These are phyloP conservation scores for Gryganskiella cystojenkinii DNA, from an alignment of 192 early-diverging fungal species.

Conservation along the genomic window DNA sequence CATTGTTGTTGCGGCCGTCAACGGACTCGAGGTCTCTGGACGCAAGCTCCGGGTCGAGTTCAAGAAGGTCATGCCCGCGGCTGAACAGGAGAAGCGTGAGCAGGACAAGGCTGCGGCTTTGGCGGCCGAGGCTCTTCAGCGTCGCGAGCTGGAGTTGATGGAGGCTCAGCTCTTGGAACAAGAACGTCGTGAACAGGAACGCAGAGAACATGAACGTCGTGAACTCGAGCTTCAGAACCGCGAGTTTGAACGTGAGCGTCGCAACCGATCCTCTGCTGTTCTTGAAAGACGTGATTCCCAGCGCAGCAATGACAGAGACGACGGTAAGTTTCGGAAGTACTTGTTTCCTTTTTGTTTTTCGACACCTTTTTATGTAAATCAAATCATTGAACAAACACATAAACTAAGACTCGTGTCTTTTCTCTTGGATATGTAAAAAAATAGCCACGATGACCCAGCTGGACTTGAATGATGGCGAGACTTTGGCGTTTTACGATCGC, in stretches of 20 bases:
- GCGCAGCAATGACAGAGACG: constrained; percentile 31
- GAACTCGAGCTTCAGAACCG: constrained; percentile 36
- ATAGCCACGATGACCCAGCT: constrained; percentile 52
- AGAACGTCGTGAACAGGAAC: constrained; percentile 42
- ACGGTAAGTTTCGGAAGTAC: constrained; percentile 16
- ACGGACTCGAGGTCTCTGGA: constrained; percentile 77
- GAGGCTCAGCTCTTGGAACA: constrained; percentile 42
- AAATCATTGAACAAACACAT: too few relatives aligned
- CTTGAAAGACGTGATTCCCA: constrained; percentile 41
- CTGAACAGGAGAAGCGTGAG: constrained; percentile 66
- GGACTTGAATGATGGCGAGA: constrained; percentile 77
- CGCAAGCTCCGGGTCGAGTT: constrained; percentile 86
- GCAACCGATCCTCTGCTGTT: constrained; percentile 41
- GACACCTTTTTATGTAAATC: too few relatives aligned
- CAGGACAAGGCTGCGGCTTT: constrained; percentile 56
- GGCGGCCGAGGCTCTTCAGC: constrained; percentile 50
- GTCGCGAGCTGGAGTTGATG: constrained; percentile 56
- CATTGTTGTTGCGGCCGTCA: constrained; percentile 73
- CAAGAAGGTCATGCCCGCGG: constrained; percentile 78
- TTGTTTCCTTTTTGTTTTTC: constrained; percentile 9
- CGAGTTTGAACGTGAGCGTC: constrained; percentile 31
- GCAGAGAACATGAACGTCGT: constrained; percentile 25
- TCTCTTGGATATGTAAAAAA: neutral
- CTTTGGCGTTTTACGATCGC: constrained; percentile 75
- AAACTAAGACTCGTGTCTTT: too few relatives aligned